A percentile compares a stretch with the other conserved stretches of the same genome.
Evolutionary conservation across 495 filamentous ascomycete genomes (phyloP).

Genomic region (Penicillium chermesinum): DNA sequence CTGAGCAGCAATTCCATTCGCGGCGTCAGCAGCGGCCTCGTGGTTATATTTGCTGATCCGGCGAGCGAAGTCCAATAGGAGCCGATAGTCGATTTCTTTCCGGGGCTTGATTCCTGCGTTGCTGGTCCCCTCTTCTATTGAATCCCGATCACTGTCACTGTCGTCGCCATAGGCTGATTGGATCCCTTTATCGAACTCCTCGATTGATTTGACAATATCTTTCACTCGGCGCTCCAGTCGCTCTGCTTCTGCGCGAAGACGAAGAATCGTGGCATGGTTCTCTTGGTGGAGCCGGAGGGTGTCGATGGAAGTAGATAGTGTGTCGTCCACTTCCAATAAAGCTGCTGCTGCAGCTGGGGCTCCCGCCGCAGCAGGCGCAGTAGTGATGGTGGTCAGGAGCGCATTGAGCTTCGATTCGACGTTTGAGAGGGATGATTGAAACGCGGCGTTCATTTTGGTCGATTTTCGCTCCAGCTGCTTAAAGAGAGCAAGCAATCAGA

Average conservation of each 20-base stretch:
- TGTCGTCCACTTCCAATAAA: conserved; percentile 42
- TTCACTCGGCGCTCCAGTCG: conserved; percentile 37
- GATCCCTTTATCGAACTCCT: conserved; percentile 36
- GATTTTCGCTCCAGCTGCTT: background rate
- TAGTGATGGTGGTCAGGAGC: conserved; percentile 38
- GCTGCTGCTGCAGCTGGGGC: conserved; percentile 37
- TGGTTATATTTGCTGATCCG: conserved; percentile 48
- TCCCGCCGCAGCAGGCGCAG: conserved; percentile 37
- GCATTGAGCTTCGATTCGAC: conserved; percentile 41
- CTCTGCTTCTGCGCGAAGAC: conserved; percentile 34
- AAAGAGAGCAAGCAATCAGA: too few relatives aligned
- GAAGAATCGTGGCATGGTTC: conserved; percentile 38
- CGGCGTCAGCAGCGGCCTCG: conserved; percentile 43
- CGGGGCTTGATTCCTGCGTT: conserved; percentile 1
- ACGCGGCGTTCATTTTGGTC: conserved; percentile 32
- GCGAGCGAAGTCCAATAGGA: conserved; percentile 43
- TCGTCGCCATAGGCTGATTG: conserved; percentile 29
- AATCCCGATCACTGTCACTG: conserved; percentile 25
- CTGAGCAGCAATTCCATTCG: conserved; percentile 15
- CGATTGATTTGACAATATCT: conserved; percentile 37
- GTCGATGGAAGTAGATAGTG: conserved; percentile 32
- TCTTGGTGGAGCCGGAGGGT: conserved; percentile 40
- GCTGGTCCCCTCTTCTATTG: conserved; percentile 17
- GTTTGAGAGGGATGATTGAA: conserved; percentile 33
- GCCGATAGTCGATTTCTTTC: conserved; percentile 41